Percentiles rank a stretch among this genome's conserved stretches.
Evolutionary conservation across 495 filamentous ascomycete species (phyloP).

Genomic region (Aspergillus incahuasiensis): DNA sequence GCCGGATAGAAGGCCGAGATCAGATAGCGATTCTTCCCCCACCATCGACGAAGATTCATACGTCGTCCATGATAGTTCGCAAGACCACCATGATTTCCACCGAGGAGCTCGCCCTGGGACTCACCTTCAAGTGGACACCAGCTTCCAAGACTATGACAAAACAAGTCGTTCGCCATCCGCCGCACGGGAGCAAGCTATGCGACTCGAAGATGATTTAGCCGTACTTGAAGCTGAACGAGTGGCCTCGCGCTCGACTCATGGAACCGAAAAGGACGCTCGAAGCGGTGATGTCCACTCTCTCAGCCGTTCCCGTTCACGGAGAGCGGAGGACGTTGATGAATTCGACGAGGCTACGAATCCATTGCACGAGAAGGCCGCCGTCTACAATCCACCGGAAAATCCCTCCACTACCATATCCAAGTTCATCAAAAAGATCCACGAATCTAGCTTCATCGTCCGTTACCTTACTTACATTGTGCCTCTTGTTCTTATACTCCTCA

Average conservation of each 20-base stretch:
- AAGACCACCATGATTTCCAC: slow-evolving; percentile 21
- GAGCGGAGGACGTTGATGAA: slow-evolving; percentile 66
- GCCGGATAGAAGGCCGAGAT: slow-evolving; percentile 16
- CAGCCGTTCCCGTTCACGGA: slow-evolving; percentile 45
- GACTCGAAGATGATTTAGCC: slow-evolving; percentile 79
- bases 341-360: slow-evolving; percentile 76
- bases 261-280: slow-evolving; percentile 34
- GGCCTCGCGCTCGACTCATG: slow-evolving; percentile 53
- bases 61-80: slow-evolving; percentile 30
- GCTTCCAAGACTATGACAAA: slow-evolving; percentile 24
- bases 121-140: slow-evolving; percentile 34
- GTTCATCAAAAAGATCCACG: slow-evolving; percentile 63
- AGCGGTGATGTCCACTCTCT: slow-evolving; percentile 38
- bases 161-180: slow-evolving; percentile 45
- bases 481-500: slow-evolving; percentile 64
- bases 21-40: slow-evolving; percentile 24
- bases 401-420: slow-evolving; percentile 57
- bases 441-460: slow-evolving; percentile 71
- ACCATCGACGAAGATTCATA: slow-evolving; percentile 38
- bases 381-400: slow-evolving; percentile 65
- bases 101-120: background rate
- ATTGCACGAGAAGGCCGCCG: slow-evolving; percentile 62
- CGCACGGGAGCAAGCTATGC: slow-evolving; percentile 61
- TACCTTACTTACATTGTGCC: slow-evolving; percentile 88
- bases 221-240: slow-evolving; percentile 78